phyloP scores from a whole-genome alignment of 495 filamentous ascomycete species.

The Podospora conica region DNA sequence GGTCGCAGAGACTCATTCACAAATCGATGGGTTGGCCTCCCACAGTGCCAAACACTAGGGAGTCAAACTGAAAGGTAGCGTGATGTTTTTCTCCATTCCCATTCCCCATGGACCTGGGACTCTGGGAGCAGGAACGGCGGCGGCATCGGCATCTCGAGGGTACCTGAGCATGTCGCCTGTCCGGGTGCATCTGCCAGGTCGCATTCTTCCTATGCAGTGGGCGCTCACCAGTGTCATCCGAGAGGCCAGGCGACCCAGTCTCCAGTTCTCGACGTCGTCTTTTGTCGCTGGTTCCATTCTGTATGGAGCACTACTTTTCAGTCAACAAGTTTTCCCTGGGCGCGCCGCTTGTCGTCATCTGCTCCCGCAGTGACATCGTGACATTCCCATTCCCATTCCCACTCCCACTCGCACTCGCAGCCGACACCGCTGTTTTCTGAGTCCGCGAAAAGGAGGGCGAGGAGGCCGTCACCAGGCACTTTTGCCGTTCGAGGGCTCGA shows the following conservation, averaged over 20 bases:
- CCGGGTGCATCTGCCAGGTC: not conserved
- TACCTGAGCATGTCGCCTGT: not conserved
- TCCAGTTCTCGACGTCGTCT: not conserved
- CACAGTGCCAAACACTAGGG: not conserved
- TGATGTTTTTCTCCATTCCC: not conserved
- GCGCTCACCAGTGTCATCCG: not conserved
- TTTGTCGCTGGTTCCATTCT: not conserved
- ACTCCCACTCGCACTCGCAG: not conserved
- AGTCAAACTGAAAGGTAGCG: not conserved
- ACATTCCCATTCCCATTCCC: too few species aligned
- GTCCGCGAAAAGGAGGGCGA: not conserved
- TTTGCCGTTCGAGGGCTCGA: not conserved
- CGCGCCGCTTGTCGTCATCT: not conserved
- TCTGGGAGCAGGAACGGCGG: not conserved
- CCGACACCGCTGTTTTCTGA: not conserved
- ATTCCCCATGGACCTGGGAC: not conserved
- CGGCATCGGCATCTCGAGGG: not conserved
- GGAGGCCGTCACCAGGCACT: not conserved
- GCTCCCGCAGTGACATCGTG: not conserved
- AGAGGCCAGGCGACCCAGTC: not conserved
- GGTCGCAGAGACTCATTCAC: constrained; percentile 4
- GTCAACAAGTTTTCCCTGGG: not conserved
- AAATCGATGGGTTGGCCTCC: not conserved
- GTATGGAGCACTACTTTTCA: not conserved
- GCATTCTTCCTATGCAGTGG: not conserved